Evolutionary conservation across 2,329 filamentous ascomycete species (phyloP).

Genomic region (Chlorencoelia australis): DNA sequence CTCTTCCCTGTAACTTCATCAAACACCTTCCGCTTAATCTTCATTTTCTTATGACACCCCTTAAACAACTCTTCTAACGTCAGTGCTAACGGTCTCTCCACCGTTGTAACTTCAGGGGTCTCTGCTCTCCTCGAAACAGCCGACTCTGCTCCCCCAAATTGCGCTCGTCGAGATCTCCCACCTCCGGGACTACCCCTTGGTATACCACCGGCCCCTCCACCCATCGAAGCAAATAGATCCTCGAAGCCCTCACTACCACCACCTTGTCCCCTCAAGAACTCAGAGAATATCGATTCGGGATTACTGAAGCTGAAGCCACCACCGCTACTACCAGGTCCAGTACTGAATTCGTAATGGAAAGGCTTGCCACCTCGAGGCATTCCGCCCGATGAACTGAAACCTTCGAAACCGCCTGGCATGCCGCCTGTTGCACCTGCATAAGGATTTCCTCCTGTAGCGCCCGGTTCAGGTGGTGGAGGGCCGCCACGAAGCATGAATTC

Average conservation of each 20-base stretch:
- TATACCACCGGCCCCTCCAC: conserved; percentile 11
- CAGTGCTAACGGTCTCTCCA: conserved; percentile 74
- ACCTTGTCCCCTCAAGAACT: conserved; percentile 60
- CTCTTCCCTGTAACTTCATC: conserved; percentile 73
- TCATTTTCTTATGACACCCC: conserved; percentile 91
- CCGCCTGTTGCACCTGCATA: conserved; percentile 47
- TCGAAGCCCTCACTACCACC: conserved; percentile 37
- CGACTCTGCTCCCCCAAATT: conserved; percentile 28
- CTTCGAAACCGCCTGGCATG: conserved; percentile 43
- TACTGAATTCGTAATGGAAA: conserved; percentile 41
- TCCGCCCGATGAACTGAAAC: conserved; percentile 35
- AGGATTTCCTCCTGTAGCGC: conserved; percentile 45
- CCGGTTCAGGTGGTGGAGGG: conserved; percentile 51
- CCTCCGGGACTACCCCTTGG: conserved; percentile 33
- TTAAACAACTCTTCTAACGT: conserved; percentile 81
- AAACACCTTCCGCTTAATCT: conserved; percentile 94
- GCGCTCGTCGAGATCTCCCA: conserved; percentile 32
- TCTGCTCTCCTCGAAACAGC: conserved; percentile 30
- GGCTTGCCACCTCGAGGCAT: conserved; percentile 42
- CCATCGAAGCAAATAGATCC: conserved; percentile 38
- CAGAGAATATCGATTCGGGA: conserved; percentile 73
- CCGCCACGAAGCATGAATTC: conserved; percentile 85
- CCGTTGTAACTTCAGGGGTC: conserved; percentile 80
- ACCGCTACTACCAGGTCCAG: conserved; percentile 34
- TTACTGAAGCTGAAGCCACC: conserved; percentile 74